phyloP scores from a whole-genome alignment of 495 filamentous ascomycete species.

The Neohortaea acidophila region DNA sequence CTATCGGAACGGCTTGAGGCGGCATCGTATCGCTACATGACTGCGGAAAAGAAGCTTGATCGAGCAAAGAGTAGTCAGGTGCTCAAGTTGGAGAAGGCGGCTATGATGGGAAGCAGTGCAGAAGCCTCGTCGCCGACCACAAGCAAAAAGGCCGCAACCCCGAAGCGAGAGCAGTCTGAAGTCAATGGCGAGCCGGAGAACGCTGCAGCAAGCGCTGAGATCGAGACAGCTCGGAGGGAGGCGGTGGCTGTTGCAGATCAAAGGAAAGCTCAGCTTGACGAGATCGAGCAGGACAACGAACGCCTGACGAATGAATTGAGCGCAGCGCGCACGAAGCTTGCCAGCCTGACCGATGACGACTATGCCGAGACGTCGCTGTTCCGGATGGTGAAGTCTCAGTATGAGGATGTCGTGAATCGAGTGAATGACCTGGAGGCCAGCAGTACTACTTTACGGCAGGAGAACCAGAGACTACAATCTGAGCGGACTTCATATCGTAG shows the following conservation, averaged over 20 bases:
- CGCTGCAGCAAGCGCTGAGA: conserved; percentile 35
- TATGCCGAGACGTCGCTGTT: conserved; percentile 85
- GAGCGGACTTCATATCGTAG: conserved; percentile 71
- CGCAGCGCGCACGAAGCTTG: conserved; percentile 44
- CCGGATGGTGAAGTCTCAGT: conserved; percentile 73
- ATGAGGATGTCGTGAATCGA: conserved; percentile 81
- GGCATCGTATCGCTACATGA: conserved; percentile 79
- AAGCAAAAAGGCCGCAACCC: conserved; percentile 10
- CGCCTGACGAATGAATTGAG: conserved; percentile 65
- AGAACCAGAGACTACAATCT: conserved; percentile 65
- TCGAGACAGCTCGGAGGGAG: conserved; percentile 57
- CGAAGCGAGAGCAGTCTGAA: conserved; percentile 33
- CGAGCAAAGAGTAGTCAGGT: conserved; percentile 72
- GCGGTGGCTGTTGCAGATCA: conserved; percentile 57
- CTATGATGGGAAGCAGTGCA: conserved; percentile 44
- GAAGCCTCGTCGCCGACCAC: conserved; percentile 24
- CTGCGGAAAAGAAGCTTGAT: conserved; percentile 86
- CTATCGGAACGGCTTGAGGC: conserved; percentile 68
- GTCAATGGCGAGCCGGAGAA: conserved; percentile 42
- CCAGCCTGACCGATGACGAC: conserved; percentile 76
- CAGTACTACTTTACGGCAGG: conserved; percentile 70
- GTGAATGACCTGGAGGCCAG: conserved; percentile 84
- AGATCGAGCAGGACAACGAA: conserved; percentile 64
- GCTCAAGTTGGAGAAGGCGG: conserved; percentile 84
- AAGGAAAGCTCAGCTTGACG: conserved; percentile 74